Conservation (phyloP, 371 early-diverging fungal genomes). For the Umbelopsis sp. region DNA sequence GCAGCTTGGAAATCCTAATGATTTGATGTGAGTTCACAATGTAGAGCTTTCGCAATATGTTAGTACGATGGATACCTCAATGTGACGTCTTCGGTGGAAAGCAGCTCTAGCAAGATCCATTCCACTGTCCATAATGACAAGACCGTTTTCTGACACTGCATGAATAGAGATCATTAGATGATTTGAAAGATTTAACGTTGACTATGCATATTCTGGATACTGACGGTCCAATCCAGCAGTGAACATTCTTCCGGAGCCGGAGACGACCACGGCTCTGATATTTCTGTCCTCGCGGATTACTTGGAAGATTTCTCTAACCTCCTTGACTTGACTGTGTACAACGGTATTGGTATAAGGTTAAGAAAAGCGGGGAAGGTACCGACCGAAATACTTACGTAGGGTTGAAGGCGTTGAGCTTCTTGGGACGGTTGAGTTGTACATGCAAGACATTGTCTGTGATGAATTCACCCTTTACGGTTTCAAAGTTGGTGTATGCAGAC, state of each 20-base stretch:
- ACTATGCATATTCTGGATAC: slow-evolving; percentile 23
- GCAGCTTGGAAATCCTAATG: slow-evolving; percentile 63
- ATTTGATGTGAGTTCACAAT: neutral
- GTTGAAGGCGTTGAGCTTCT: slow-evolving; percentile 82
- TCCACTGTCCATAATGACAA: slow-evolving; percentile 18
- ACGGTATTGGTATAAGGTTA: neutral
- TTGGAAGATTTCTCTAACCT: slow-evolving; percentile 49
- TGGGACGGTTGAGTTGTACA: slow-evolving; percentile 84
- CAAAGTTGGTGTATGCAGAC: slow-evolving; percentile 23
- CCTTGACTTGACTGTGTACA: slow-evolving; percentile 31
- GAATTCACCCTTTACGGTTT: slow-evolving; percentile 63
- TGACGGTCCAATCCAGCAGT: slow-evolving; percentile 90
- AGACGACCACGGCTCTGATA: slow-evolving; percentile 76
- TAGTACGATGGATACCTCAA: slow-evolving; percentile 33
- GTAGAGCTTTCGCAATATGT: neutral
- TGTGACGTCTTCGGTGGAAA: slow-evolving; percentile 46
- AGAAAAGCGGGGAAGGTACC: slow-evolving; percentile 56
- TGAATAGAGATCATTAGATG: neutral
- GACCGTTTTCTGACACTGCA: slow-evolving; percentile 28
- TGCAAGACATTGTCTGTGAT: slow-evolving; percentile 70
- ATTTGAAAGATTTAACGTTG: too few species aligned
- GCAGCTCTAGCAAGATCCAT: slow-evolving; percentile 56
- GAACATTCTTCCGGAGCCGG: slow-evolving; percentile 78
- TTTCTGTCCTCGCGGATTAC: slow-evolving; percentile 60
- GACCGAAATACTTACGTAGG: slow-evolving; percentile 51